Conservation (phyloP, 2,329 filamentous ascomycete genomes). For the Colletotrichum orbiculare region DNA sequence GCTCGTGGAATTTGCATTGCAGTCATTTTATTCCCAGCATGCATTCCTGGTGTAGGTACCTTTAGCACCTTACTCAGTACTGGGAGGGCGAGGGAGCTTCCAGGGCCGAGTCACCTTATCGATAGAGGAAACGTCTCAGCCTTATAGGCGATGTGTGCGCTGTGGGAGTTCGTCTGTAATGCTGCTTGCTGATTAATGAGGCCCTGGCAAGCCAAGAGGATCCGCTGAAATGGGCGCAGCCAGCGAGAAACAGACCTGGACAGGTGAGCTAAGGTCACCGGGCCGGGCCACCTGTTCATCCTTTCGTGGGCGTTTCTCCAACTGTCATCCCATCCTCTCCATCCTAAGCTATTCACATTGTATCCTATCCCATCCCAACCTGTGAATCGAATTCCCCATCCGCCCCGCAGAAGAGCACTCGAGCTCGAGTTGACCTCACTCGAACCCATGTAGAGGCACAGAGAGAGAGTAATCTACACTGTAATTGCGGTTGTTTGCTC, state of each 20-base stretch:
- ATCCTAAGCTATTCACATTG: background rate
- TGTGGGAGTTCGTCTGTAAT: background rate
- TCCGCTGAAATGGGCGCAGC: background rate
- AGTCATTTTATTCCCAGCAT: no score
- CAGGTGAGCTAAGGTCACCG: background rate
- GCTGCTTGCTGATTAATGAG: no score
- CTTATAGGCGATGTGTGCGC: slow-evolving; percentile 1
- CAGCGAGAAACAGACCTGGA: background rate
- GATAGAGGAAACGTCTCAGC: slow-evolving; percentile 11
- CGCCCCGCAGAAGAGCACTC: no score
- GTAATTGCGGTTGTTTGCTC: no score
- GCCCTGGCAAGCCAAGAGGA: no score
- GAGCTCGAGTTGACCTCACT: no score
- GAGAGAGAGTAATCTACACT: no score
- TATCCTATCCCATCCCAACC: background rate
- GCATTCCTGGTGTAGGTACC: background rate
- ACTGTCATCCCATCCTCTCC: slow-evolving; percentile 4
- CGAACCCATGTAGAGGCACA: no score
- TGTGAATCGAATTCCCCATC: no score
- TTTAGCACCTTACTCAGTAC: no score
- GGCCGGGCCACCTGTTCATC: slow-evolving; percentile 31
- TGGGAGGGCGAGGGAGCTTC: background rate
- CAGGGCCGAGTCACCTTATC: background rate
- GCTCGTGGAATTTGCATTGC: no score
- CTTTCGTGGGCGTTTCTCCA: background rate